Evolutionary conservation across 495 filamentous ascomycete species (phyloP).

Genomic region (Hypoxylon trugodes): DNA sequence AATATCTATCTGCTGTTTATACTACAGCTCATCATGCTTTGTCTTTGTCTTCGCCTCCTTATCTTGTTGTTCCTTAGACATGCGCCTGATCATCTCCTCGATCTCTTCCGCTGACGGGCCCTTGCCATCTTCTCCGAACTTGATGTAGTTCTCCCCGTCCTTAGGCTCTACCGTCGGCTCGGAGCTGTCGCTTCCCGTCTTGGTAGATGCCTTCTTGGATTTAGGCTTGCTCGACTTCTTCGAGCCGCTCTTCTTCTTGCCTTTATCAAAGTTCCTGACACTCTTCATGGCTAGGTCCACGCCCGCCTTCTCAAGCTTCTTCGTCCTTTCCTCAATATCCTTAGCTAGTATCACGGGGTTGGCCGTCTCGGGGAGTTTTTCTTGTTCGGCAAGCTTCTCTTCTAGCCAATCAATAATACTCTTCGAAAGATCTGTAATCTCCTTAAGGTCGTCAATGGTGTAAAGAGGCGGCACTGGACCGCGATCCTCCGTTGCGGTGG

Average conservation of each 20-base stretch:
- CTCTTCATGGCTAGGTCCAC: constrained; percentile 77
- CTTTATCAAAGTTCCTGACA: constrained; percentile 65
- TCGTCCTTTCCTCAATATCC: constrained; percentile 68
- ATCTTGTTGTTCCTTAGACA: constrained; percentile 51
- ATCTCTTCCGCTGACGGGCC: constrained; percentile 55
- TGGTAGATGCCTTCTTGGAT: constrained; percentile 50
- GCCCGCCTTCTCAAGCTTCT: constrained; percentile 70
- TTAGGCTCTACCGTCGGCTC: constrained; percentile 48
- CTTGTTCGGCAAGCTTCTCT: constrained; percentile 70
- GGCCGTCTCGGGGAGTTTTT: constrained; percentile 70
- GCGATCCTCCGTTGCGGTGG: constrained; percentile 48
- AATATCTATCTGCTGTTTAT: constrained; percentile 27
- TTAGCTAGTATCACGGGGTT: constrained; percentile 74
- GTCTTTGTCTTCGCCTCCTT: constrained; percentile 45
- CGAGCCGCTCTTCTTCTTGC: constrained; percentile 62
- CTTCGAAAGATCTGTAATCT: constrained; percentile 58
- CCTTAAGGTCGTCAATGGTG: constrained; percentile 67
- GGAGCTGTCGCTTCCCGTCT: constrained; percentile 49
- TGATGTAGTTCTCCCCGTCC: constrained; percentile 37
- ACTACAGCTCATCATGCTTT: constrained; percentile 62
- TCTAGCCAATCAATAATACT: constrained; percentile 70
- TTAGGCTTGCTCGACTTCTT: constrained; percentile 58
- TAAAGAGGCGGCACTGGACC: constrained; percentile 64
- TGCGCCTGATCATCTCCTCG: constrained; percentile 58
- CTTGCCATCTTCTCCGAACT: constrained; percentile 52